Base-by-base conservation (phyloP, 805 yeast genomes). In the Ogataea trehalophila region DNA sequence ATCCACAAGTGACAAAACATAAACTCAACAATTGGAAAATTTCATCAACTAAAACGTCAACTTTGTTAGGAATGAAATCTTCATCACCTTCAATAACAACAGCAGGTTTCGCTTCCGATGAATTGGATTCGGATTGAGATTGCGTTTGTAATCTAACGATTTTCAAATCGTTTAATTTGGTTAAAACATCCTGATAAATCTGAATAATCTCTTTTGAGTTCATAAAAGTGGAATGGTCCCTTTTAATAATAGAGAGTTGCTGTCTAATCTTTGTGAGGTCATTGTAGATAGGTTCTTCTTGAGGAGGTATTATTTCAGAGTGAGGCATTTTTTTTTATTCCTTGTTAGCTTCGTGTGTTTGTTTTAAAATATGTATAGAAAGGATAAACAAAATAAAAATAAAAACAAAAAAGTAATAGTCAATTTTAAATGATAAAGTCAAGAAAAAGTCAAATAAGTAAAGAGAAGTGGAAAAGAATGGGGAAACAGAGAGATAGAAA, bases 1-100 rank as follows among this genome's bases (percentile, higher is more conserved):
- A 72, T 3, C 99, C 99, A 49, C 95, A 94, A 2, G 98, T 88
- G 60, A 92, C 79, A 66, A 91, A 88, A 55, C 94, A 85, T 44
- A 94, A 73, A 14, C 96, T 85, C 40, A 92, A 69, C 42, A 94
- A 69, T 65, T 92, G 97, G 74, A 92, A 89, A 20, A 87, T 87
- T 59, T 91, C 97, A 65, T 91, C 97, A 39, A 88, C 73, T 11
- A 87, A 75, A 9, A 80, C 72, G 60, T 91, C 97, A 15, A 87
- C 88, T 51, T 67, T 63, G 51, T 75, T 77, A 42, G 80, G 79
- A 26, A 26, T 26, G 23, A 51, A 35, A 33, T 41, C 52, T 5
- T 39, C 42, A 16, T 33, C 42, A 16, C 39, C 36, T 6, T 50
- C 35, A 16, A 33, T 50, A 20, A 23, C 15, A 5, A 26, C 31